Conservation (phyloP, 2,329 filamentous ascomycete species). For the Alternaria angustiovoidea region DNA sequence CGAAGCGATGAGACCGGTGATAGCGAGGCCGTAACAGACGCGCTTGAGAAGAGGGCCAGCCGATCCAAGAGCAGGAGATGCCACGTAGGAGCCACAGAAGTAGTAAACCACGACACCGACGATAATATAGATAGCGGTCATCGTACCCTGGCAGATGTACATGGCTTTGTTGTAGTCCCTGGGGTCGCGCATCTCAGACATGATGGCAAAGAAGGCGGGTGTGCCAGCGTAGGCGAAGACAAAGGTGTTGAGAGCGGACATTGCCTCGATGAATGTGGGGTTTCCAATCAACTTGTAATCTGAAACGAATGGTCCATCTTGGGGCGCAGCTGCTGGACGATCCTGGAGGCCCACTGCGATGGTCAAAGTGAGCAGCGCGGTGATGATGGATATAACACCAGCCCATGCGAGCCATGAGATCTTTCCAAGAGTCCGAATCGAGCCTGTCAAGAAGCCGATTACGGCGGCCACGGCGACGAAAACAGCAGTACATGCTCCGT, state of each 20-base stretch:
- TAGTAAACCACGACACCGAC: conserved; percentile 72
- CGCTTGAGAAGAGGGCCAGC: conserved; percentile 64
- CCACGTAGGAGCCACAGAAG: conserved; percentile 67
- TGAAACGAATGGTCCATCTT: conserved; percentile 11
- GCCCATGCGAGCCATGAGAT: conserved; percentile 24
- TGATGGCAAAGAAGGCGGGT: conserved; percentile 58
- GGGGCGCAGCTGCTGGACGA: conserved; percentile 27
- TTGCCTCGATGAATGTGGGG: conserved; percentile 11
- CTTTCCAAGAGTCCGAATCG: conserved; percentile 13
- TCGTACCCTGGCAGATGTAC: conserved; percentile 65
- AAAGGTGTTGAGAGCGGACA: conserved; percentile 14
- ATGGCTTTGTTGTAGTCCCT: conserved; percentile 67
- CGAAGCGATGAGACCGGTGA: conserved; percentile 23
- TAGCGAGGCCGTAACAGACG: conserved; percentile 59
- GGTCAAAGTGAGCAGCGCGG: conserved; percentile 25
- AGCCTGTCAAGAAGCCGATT: conserved; percentile 30
- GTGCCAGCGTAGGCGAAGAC: conserved; percentile 17
- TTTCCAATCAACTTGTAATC: conserved; percentile 16
- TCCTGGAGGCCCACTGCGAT: conserved; percentile 26
- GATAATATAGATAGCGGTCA: conserved; percentile 67
- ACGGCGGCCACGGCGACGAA: conserved; percentile 29
- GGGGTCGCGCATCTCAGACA: conserved; percentile 68
- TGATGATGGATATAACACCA: conserved; percentile 8
- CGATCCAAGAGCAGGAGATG: conserved; percentile 70
- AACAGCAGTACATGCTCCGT: conserved; percentile 36